Base-by-base conservation (phyloP, 1,139 yeast species). In the Wickerhamomyces sp. region DNA sequence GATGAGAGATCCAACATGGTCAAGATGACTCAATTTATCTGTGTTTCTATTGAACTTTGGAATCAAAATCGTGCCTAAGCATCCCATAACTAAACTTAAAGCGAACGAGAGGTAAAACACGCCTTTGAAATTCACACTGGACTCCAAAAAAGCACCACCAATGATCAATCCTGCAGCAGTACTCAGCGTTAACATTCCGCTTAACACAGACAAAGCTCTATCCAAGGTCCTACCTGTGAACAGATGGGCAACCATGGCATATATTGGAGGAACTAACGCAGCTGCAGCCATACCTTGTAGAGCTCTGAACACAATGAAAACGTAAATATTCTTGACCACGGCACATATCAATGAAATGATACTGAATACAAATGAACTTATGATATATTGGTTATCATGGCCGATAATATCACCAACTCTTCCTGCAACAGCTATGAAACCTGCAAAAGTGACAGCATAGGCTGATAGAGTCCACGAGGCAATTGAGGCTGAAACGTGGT, bases 261-360 rank as follows among this genome's bases (percentile, higher is more conserved):
- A 52, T 1, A 53, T 49, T 17, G 55, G 39, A 2, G 66, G 65
- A 14, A 61, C 45, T n/a, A 59, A 34, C 0, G 61, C 55, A 7
- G 66, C 57, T 6, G 58, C 66, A 9, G 55, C 52, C 9, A 61
- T 42, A 17, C 66, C 66, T 40, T 60, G 64, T 1, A 61, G 34
- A 4, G 65, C 61, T 37, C 65, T 50, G 28, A 61, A 56, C 1
- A 59, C 53, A 23, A 59, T 53, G 26, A 59, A 41, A 6, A 9
- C 27, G 16, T 6, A 16, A 8, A 19, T 18, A 8, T 16, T 19
- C 15, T 8, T n/a, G 10, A 19, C 19, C 20, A 25, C 15, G 3
- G 51, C 58, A 37, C 49, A 40, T 8, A 58, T 39, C 25, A 58
- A 39, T 9, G 55, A 42, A 26, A 48, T 49, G 4, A 57, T 29